Conservation (phyloP, 2,329 filamentous ascomycete genomes). For the Xylariaceae sp. region DNA sequence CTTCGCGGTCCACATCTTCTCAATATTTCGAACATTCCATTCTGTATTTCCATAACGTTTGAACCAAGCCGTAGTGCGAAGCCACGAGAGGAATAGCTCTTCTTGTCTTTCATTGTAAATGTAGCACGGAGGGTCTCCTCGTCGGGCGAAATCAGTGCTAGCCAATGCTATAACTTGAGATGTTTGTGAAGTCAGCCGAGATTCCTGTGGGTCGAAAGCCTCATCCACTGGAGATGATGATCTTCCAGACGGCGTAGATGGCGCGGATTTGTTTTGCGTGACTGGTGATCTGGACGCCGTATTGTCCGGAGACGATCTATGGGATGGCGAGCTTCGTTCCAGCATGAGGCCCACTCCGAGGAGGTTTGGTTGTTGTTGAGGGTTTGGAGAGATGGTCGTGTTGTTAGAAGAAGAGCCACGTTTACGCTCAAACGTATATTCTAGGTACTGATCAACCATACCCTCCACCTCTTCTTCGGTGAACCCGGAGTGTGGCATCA, state of each 20-base stretch:
- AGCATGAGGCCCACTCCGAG: slow-evolving; percentile 42
- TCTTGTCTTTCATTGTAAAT: not conserved
- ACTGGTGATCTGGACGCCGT: too few relatives aligned
- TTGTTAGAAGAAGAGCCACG: not conserved
- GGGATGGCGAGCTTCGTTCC: not conserved
- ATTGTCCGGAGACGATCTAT: not conserved
- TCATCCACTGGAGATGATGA: not conserved
- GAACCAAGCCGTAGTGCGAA: not conserved
- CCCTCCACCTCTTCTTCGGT: not conserved
- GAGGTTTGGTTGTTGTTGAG: slow-evolving; percentile 50
- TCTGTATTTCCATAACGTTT: not conserved
- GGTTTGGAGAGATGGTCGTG: slow-evolving; percentile 41
- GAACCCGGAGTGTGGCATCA: not conserved
- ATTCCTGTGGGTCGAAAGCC: not conserved
- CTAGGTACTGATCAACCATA: not conserved
- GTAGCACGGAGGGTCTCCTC: not conserved
- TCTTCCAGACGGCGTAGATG: not conserved
- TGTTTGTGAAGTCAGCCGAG: not conserved
- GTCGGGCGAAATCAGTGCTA: not conserved
- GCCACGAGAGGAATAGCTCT: not conserved
- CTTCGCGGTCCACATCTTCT: not conserved
- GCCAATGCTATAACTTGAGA: not conserved
- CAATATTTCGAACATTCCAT: not conserved
- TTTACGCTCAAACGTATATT: not conserved
- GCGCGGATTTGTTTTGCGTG: too few relatives aligned